These are phyloP conservation scores for Alternaria metachromatica DNA, from an alignment of 2,329 filamentous ascomycete genomes.

Conservation along the genomic window DNA sequence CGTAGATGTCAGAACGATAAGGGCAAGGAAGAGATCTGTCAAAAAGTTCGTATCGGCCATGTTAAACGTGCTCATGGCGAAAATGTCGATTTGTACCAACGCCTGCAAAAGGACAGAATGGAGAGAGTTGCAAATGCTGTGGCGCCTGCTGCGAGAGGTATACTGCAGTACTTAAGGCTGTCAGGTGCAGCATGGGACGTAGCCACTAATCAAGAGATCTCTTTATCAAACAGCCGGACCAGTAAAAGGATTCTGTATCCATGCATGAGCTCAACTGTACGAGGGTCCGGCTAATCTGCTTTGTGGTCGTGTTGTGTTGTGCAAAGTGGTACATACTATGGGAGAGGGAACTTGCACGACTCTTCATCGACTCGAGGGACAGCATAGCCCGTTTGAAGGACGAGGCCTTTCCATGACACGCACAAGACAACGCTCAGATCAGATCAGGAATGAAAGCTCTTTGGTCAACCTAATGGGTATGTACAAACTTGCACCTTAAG, in stretches of 20 bases:
- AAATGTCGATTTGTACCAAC: neutral
- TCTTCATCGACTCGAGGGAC: conserved; percentile 1
- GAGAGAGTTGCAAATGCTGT: conserved; percentile 1
- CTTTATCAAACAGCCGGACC: neutral
- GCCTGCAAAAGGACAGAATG: neutral
- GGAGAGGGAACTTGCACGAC: conserved; percentile 3
- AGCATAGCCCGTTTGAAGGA: neutral
- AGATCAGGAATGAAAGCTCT: neutral
- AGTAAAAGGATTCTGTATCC: neutral
- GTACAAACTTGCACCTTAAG: neutral
- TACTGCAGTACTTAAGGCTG: conserved; percentile 14
- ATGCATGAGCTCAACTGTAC: neutral
- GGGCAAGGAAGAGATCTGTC: conserved; percentile 17
- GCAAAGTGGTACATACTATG: conserved; percentile 3
- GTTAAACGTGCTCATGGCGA: neutral
- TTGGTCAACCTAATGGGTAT: neutral
- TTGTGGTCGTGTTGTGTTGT: neutral
- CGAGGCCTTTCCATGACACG: neutral
- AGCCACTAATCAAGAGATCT: neutral
- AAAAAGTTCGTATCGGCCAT: conserved; percentile 4
- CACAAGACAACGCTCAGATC: neutral
- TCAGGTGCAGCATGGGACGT: neutral
- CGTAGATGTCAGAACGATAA: conserved; percentile 19
- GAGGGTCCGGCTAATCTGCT: conserved; percentile 1
- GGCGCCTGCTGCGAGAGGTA: conserved; percentile 10